Conservation (phyloP, 1,139 yeast genomes). For the Yamadazyma dendronema region DNA sequence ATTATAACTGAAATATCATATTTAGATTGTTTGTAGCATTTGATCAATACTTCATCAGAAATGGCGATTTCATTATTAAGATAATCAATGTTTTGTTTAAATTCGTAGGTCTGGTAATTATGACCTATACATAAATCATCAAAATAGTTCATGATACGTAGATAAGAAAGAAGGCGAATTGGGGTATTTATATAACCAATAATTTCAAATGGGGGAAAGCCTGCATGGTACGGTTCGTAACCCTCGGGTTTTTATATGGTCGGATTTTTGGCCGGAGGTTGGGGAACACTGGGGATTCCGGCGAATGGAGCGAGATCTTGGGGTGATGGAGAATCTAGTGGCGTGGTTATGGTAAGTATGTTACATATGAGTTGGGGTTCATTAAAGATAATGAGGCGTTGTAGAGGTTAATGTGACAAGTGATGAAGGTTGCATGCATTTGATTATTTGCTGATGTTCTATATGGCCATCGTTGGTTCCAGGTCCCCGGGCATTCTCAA, state of each 20-base stretch:
- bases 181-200: slow-evolving; percentile 1
- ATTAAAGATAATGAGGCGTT: no score
- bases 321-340: no score
- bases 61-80: slow-evolving; percentile 17
- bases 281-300: background rate
- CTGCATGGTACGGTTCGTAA: background rate
- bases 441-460: no score
- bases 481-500: no score
- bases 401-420: no score
- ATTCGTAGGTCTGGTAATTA: slow-evolving; percentile 15
- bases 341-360: no score
- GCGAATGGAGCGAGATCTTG: background rate
- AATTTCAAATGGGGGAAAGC: background rate
- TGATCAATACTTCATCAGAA: slow-evolving; percentile 13
- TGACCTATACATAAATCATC: slow-evolving; percentile 22
- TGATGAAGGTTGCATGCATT: no score
- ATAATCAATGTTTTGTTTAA: slow-evolving; percentile 39
- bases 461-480: no score
- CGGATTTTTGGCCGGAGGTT: no score
- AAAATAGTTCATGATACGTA: slow-evolving; percentile 17
- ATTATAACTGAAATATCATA: slow-evolving; percentile 25
- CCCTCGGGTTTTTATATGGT: no score
- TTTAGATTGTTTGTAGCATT: slow-evolving; percentile 17
- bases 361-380: no score
- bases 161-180: slow-evolving; percentile 2